Conservation (phyloP, 306 rosid genomes). For the Cicer pinnatifidum region DNA sequence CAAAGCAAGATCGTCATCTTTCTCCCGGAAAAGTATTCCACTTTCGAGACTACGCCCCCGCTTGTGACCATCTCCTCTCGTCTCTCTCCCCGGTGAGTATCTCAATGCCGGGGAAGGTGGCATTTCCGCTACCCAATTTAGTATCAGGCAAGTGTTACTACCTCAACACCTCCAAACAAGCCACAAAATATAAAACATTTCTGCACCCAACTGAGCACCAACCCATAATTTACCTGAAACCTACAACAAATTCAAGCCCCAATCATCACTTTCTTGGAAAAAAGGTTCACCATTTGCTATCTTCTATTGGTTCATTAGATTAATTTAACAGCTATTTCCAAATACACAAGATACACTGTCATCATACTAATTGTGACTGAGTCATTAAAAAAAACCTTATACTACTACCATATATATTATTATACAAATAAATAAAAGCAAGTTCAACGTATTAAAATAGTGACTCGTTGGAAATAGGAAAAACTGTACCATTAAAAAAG, state of each 20-base stretch:
- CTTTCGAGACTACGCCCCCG: constrained; percentile 79
- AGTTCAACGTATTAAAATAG: constrained; percentile 42
- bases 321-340: constrained; percentile 37
- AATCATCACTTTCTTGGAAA: constrained; percentile 40
- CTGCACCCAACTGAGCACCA: constrained; percentile 27
- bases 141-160: constrained; percentile 38
- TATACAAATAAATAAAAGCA: constrained; percentile 18
- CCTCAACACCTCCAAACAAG: constrained; percentile 44
- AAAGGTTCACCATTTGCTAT: constrained; percentile 2
- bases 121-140: constrained; percentile 57
- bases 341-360: constrained; percentile 22
- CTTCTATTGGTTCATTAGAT: constrained; percentile 36
- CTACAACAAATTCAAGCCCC: constrained; percentile 32
- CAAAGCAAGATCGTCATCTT: constrained; percentile 81
- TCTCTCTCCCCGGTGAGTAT: constrained; percentile 72
- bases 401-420: background rate
- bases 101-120: constrained; percentile 82
- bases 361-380: constrained; percentile 38
- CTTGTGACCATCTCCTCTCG: constrained; percentile 62
- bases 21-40: constrained; percentile 63
- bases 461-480: constrained; percentile 12
- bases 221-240: constrained; percentile 43
- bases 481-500: constrained; percentile 52
- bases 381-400: constrained; percentile 51
- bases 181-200: constrained; percentile 29